Evolutionary conservation across 2,329 filamentous ascomycete genomes (phyloP).

Genomic region (Aspergillus clavatus): DNA sequence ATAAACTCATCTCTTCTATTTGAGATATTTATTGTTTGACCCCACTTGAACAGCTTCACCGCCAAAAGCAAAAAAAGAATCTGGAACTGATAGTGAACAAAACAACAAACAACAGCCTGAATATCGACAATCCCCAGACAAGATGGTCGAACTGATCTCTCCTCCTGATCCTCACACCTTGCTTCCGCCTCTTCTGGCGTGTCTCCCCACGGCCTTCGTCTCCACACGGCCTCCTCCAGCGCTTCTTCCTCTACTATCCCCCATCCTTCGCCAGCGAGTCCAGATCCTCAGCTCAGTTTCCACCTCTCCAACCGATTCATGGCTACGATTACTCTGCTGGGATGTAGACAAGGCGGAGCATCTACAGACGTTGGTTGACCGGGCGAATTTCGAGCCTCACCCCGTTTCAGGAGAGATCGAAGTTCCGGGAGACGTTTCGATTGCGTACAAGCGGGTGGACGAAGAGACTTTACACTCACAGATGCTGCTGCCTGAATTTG

Average conservation of each 20-base stretch:
- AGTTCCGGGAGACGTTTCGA: conserved; percentile 51
- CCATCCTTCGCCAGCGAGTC: conserved; percentile 59
- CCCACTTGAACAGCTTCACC: no score
- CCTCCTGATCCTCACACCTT: conserved; percentile 53
- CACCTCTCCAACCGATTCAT: conserved; percentile 45
- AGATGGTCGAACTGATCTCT: conserved; percentile 52
- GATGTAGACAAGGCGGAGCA: conserved; percentile 49
- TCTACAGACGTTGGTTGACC: conserved; percentile 51
- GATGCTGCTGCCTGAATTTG: conserved; percentile 52
- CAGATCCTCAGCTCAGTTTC: conserved; percentile 49
- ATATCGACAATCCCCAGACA: conserved; percentile 36
- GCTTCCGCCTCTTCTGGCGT: conserved; percentile 60
- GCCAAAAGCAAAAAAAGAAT: no score
- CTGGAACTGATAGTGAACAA: no score
- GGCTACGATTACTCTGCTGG: conserved; percentile 59
- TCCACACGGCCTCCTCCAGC: conserved; percentile 57
- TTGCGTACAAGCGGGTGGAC: conserved; percentile 56
- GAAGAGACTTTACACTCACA: conserved; percentile 57
- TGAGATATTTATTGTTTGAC: no score
- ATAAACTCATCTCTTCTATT: no score
- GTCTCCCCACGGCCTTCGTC: conserved; percentile 57
- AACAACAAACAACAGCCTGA: background rate
- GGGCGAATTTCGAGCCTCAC: conserved; percentile 56
- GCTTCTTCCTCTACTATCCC: conserved; percentile 57
- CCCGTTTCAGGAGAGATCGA: conserved; percentile 63